Evolutionary conservation across 805 yeast species (phyloP).

Genomic region (Kodamaea kakaduensis): DNA sequence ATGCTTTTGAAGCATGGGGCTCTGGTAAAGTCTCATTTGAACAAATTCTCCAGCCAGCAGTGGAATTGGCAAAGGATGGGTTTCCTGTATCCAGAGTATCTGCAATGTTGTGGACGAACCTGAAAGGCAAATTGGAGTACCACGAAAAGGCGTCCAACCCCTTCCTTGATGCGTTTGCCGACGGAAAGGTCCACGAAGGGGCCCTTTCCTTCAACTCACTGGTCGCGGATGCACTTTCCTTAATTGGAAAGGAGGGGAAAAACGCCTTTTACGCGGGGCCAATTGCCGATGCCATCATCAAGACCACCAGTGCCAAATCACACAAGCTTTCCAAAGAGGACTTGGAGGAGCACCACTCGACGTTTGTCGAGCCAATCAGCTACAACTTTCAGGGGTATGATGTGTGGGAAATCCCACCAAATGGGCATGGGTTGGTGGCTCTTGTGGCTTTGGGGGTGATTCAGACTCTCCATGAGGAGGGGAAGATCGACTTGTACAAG

Average conservation of each 20-base stretch:
- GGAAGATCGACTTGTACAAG: conserved; percentile 36
- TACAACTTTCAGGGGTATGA: conserved; percentile 47
- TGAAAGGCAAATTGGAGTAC: not conserved
- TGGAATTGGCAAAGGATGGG: conserved; percentile 66
- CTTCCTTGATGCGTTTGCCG: conserved; percentile 27
- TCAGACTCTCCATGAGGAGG: conserved; percentile 46
- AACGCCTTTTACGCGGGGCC: conserved; percentile 67
- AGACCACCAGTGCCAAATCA: conserved; percentile 48
- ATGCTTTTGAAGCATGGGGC: conserved; percentile 67
- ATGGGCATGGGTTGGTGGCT: conserved; percentile 78
- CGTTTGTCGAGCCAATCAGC: conserved; percentile 62
- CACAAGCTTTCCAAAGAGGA: conserved; percentile 58
- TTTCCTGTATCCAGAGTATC: conserved; percentile 61
- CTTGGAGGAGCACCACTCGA: conserved; percentile 52
- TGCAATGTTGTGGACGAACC: conserved; percentile 42
- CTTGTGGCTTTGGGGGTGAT: conserved; percentile 65
- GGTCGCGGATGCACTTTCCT: conserved; percentile 50
- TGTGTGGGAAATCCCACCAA: conserved; percentile 83
- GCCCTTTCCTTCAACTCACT: conserved; percentile 50
- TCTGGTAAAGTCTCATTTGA: conserved; percentile 58
- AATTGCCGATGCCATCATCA: conserved; percentile 63
- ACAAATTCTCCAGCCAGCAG: conserved; percentile 61
- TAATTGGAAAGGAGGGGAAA: conserved; percentile 54
- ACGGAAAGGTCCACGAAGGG: conserved; percentile 40
- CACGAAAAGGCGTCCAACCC: conserved; percentile 28